These are phyloP conservation scores for Ganoderma sinense DNA, from an alignment of 1,284 basidiomycete genomes.

Conservation along the genomic window DNA sequence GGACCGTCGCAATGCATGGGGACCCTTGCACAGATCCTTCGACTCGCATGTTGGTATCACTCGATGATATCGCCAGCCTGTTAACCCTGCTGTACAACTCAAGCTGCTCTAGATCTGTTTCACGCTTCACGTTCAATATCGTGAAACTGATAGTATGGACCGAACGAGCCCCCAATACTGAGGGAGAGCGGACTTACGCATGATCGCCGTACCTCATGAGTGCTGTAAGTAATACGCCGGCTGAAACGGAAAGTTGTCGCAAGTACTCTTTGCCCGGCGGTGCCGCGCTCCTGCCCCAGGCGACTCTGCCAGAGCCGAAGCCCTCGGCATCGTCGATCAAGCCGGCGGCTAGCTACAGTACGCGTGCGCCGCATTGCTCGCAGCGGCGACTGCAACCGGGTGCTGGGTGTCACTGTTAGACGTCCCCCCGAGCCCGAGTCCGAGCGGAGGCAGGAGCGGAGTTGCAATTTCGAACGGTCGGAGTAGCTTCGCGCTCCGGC, in stretches of 20 bases:
- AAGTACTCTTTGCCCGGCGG: background rate
- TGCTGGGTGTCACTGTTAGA: background rate
- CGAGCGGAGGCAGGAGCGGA: background rate
- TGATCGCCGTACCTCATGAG: background rate
- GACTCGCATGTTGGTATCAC: background rate
- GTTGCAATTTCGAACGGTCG: background rate
- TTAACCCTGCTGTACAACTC: background rate
- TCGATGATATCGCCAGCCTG: background rate
- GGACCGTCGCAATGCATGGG: background rate
- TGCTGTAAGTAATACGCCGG: background rate
- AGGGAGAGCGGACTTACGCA: background rate
- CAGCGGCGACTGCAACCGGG: background rate
- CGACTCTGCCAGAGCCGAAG: background rate
- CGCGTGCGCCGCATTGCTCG: background rate
- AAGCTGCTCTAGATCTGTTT: background rate
- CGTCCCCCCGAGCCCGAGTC: background rate
- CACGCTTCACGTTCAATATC: slow-evolving; percentile 1
- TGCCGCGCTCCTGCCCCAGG: background rate
- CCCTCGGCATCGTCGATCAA: background rate
- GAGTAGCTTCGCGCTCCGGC: background rate
- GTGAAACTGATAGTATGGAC: background rate
- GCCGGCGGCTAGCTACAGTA: background rate
- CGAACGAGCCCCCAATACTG: background rate
- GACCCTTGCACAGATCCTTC: background rate
- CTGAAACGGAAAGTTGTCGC: background rate